Evolutionary conservation across 2,329 filamentous ascomycete species (phyloP), one percentile per base, ranked within the genome.

Genomic region (Fusarium haematococcum): DNA sequence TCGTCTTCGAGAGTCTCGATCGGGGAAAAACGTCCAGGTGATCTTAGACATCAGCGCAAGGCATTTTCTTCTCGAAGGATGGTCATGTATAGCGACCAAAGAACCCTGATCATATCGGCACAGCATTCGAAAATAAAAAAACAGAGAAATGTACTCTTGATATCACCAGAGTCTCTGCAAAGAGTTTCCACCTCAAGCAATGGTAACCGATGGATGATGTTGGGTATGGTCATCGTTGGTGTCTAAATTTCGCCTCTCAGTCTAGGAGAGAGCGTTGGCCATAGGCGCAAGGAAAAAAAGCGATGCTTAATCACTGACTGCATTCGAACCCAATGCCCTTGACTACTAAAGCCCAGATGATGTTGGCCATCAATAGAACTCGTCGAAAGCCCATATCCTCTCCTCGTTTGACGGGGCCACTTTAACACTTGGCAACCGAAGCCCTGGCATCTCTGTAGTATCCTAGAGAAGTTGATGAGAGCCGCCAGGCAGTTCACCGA

Each of bases 401-500:
- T 41, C 39, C 10, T 20, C 6, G 10, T 43, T 43, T 43, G 39
- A 41, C 5, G 39, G 39, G 3, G 39, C 10, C 10, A 11, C 39
- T 43, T 43, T 20, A 13, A 20, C n/a, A 20, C 18, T 3, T 10
- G 5, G 39, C 9, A 41, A 20, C 39, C 9, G 7, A 11, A 41
- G 9, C 37, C 18, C 10, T n/a, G 4, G 5, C 37, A 41, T 41
- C n/a, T 43, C 39, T 43, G n/a, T 43, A n/a, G 25, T 25, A 25
- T 6, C 39, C 10, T 43, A 6, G 39, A 43, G 1, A 4, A 14
- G 11, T 43, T 43, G 11, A 43, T 23, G 23, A 43, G 11, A 23
- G 6, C 3, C 13, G 1, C 11, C 3, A 20, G 11, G 39, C 3
- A 20, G 6, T 14, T 7, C n/a, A 1, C n/a, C 11, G 2, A 41